A percentile compares a stretch with the other conserved stretches of the same genome.
phyloP scores from a whole-genome alignment of 2,329 filamentous ascomycete species.

The Phialophora chinensis region DNA sequence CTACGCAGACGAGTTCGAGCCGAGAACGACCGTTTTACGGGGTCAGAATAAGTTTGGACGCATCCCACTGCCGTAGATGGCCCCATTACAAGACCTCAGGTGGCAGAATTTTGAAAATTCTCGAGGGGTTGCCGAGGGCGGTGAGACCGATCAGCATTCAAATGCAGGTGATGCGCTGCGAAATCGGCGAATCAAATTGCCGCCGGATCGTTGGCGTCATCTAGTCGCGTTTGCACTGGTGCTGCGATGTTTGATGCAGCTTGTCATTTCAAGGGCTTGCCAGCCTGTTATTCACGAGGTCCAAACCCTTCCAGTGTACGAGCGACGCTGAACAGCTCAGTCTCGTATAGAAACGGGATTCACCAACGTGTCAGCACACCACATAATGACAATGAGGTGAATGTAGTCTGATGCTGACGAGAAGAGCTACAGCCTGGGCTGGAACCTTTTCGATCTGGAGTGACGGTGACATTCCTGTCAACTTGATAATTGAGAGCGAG shows the following conservation, averaged over 20 bases:
- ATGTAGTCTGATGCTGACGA: background rate
- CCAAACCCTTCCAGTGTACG: background rate
- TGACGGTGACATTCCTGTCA: conserved; percentile 15
- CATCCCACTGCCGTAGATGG: background rate
- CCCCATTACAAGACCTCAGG: conserved; percentile 4
- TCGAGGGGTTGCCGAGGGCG: conserved; percentile 14
- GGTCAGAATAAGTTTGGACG: conserved; percentile 1
- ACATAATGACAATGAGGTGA: background rate
- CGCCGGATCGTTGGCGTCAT: conserved; percentile 18
- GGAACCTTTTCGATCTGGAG: conserved; percentile 6
- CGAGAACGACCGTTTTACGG: conserved; percentile 8
- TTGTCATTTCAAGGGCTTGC: conserved; percentile 10
- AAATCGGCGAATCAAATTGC: conserved; percentile 23
- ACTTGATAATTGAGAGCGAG: background rate
- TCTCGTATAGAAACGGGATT: background rate
- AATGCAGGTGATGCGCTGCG: conserved; percentile 5
- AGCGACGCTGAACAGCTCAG: background rate
- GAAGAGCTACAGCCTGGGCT: background rate
- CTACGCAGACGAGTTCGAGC: background rate
- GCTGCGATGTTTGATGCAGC: background rate
- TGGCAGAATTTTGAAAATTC: conserved; percentile 31
- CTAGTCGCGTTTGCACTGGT: background rate
- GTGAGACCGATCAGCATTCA: conserved; percentile 9
- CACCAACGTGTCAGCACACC: background rate
- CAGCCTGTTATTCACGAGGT: background rate